Evolutionary conservation across 208 protist genomes (phyloP).

Genomic region (Crithidia sp.): DNA sequence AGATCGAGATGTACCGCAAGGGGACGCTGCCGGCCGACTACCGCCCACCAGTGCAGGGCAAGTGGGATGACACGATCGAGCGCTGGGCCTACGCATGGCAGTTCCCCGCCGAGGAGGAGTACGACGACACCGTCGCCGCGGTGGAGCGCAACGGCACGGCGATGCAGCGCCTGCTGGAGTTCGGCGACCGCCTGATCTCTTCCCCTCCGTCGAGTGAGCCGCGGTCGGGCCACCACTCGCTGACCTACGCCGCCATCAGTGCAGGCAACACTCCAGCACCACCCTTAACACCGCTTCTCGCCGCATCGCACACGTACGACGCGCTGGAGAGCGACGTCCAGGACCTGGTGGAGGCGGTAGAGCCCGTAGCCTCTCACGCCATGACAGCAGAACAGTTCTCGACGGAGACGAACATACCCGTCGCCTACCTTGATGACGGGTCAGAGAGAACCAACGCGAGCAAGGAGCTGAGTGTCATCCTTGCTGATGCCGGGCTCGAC

Average conservation of each 20-base stretch:
- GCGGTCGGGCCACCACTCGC: conserved; percentile 49
- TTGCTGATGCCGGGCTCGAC: conserved; percentile 69
- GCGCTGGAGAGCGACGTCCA: conserved; percentile 48
- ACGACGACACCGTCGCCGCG: conserved; percentile 51
- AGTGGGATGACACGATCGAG: conserved; percentile 93
- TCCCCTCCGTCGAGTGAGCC: conserved; percentile 54
- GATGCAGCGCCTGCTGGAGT: conserved; percentile 69
- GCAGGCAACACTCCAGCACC: not conserved
- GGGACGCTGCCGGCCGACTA: conserved; percentile 85
- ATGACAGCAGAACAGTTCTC: conserved; percentile 61
- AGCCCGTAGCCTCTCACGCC: conserved; percentile 5
- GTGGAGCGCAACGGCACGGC: conserved; percentile 57
- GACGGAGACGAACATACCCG: conserved; percentile 55
- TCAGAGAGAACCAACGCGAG: conserved; percentile 80
- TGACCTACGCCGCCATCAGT: conserved; percentile 33
- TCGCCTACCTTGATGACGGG: conserved; percentile 87
- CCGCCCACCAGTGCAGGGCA: conserved; percentile 78
- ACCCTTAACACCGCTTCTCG: conserved; percentile 6
- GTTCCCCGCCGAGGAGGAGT: conserved; percentile 85
- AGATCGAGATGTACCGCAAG: conserved; percentile 81
- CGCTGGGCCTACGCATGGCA: conserved; percentile 93
- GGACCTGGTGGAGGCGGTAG: not conserved
- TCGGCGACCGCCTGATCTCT: conserved; percentile 57
- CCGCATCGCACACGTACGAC: conserved; percentile 36
- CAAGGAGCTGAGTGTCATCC: conserved; percentile 69